Evolutionary conservation across 2,329 filamentous ascomycete species (phyloP), one percentile per base, ranked within the genome.

Genomic region (Diplocarpon mali): DNA sequence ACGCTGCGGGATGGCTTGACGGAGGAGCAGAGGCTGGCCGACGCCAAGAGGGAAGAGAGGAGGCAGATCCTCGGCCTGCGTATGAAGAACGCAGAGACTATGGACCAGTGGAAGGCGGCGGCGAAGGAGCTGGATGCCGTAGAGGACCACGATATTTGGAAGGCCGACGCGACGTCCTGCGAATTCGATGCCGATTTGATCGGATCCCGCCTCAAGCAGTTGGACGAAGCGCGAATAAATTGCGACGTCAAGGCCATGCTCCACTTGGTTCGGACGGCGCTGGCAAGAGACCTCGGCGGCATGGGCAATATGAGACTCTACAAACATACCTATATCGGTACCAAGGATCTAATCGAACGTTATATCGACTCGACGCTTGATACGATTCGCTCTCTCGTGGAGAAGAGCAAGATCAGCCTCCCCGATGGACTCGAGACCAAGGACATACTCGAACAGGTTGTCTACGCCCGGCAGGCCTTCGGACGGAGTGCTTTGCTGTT

Each of bases 251-350:
- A 73, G 49, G 71, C 73, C 45, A 92, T 95, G 82, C 72, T 92
- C 58, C 80, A 87, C 58, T 70, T 92, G 31, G 72, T 95, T 31
- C 79, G 89, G 24, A 94, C 87, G 1, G 73, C 84, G 1, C 66
- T 95, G 39, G 86, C 82, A 32, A 80, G 89, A 36, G 81, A 89
- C 55, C 68, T 95, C 9, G 89, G 86, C 7, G 84, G 83, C 41
- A 94, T 95, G 83, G 86, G 85, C 49, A 84, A 88, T 57, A 73
- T 83, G 35, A 75, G 80, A 42, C 71, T 95, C 2, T 95, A 95
- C 66, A 80, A 80, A 44, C 85, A 92, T 60, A 85, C 84, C 0
- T 81, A 92, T 59, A 75, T 86, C 12, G 90, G 89, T 5, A 95
- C 89, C 8, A 95, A 95, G 66, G 71, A 75, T 47, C 65, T 95